Base-by-base conservation (phyloP, 2,329 filamentous ascomycete species). In the Pestalotiopsis sp. region DNA sequence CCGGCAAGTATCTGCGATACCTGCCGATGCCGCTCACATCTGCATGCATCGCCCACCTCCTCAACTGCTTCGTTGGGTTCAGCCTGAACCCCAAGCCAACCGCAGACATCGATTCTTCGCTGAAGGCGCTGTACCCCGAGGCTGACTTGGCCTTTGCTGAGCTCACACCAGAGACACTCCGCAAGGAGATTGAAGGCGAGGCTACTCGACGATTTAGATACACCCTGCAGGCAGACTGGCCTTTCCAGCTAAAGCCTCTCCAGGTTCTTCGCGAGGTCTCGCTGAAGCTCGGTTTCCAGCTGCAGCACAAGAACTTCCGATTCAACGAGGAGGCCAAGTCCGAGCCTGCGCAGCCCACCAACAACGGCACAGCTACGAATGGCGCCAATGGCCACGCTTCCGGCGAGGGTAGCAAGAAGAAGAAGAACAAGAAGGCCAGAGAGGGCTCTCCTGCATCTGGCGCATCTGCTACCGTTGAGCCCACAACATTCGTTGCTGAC, bases 201-300 rank as follows among this genome's bases (percentile, higher is more conserved):
- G 86, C 94, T 9, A 80, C 84, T 56, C 86, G 90, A 72, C 89
- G 96, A 70, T 99, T 92, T 84, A 89, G 93, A 71, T 97, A 91
- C 80, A 87, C 87, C 31, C 85, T 98, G 65, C 86, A 89, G 23
- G 81, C 87, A 7, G 85, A 88, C 62, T 97, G 95, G 92, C 83
- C 89, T 73, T 83, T 86, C 70, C 80, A 87, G 27, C 83, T 94
- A 74, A 92, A 92, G 77, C 90, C 92, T 73, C 78, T 96, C 61
- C 96, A 98, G 80, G 85, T 98, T 71, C 89, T 99, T 65, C 93
- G 96, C 76, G 96, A 98, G 78, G 87, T 97, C 61, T 92, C 91
- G 52, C 83, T 98, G 79, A 97, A 96, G 83, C 87, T 98, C 69
- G 97, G 96, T 75, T 84, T 98, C 49, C 96, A 99, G 83, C 81